phyloP scores from a whole-genome alignment of 2,329 filamentous ascomycete genomes.

The Thielaviopsis cerberus region DNA sequence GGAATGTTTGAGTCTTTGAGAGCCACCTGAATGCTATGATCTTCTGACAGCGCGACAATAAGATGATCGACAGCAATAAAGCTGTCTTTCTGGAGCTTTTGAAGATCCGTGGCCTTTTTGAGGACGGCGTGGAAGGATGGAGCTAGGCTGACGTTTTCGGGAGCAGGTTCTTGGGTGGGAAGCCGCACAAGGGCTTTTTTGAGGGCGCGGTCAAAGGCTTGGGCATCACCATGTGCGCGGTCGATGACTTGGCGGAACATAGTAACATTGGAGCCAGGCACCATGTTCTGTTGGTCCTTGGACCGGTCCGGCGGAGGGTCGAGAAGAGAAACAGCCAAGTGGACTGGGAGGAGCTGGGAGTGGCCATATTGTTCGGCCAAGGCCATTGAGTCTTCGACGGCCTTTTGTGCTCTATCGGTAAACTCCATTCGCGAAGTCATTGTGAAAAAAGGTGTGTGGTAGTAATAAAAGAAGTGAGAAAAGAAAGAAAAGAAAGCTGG shows the following conservation, averaged over 20 bases:
- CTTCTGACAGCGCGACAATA: slow-evolving; percentile 69
- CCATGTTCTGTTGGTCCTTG: slow-evolving; percentile 65
- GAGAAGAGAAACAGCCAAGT: slow-evolving; percentile 68
- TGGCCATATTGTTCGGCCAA: slow-evolving; percentile 82
- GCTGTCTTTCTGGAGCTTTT: slow-evolving; percentile 93
- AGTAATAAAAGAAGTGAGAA: not conserved
- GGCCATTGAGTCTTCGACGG: slow-evolving; percentile 71
- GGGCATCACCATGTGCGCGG: slow-evolving; percentile 78
- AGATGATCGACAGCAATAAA: slow-evolving; percentile 91
- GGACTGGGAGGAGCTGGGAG: slow-evolving; percentile 74
- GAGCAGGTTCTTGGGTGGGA: slow-evolving; percentile 86
- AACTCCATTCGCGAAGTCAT: slow-evolving; percentile 76
- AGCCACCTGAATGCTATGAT: slow-evolving; percentile 50
- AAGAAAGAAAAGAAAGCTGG: not conserved
- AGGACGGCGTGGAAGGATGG: slow-evolving; percentile 68
- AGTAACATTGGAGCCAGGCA: slow-evolving; percentile 45
- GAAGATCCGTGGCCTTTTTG: slow-evolving; percentile 68
- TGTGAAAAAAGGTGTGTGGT: slow-evolving; percentile 17
- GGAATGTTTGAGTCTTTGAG: slow-evolving; percentile 79
- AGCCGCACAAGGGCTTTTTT: slow-evolving; percentile 84
- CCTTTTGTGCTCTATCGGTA: slow-evolving; percentile 80
- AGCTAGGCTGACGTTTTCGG: slow-evolving; percentile 68
- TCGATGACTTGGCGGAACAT: slow-evolving; percentile 91
- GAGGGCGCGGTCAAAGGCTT: slow-evolving; percentile 69
- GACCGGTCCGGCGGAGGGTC: slow-evolving; percentile 58